phyloP scores from a whole-genome alignment of 1,284 basidiomycete species.

The Ceratobasidium theobromae region DNA sequence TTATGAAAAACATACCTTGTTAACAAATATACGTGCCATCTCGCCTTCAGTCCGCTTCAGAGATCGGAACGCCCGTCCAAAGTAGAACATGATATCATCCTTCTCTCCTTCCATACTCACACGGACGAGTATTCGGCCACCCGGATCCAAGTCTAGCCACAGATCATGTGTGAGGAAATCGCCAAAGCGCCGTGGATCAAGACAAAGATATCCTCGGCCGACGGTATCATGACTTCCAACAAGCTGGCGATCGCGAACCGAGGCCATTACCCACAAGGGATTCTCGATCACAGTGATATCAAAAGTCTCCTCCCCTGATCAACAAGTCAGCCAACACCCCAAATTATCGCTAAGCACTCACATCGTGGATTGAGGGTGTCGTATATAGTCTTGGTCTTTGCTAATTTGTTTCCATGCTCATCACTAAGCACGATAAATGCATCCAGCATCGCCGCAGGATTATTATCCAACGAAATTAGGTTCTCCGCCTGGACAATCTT shows the following conservation, averaged over 20 bases:
- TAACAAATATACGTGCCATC: constrained; percentile 95
- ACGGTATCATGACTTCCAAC: constrained; percentile 90
- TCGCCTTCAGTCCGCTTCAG: constrained; percentile 93
- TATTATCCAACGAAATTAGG: constrained; percentile 70
- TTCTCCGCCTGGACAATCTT: constrained; percentile 91
- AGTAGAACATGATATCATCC: constrained; percentile 97
- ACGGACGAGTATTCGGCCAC: constrained; percentile 82
- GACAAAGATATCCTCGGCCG: constrained; percentile 87
- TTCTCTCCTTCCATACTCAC: constrained; percentile 99
- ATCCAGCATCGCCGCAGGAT: constrained; percentile 71
- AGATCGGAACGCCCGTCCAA: constrained; percentile 92
- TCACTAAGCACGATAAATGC: constrained; percentile 95
- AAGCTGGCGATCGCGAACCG: constrained; percentile 85
- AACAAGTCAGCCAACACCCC: constrained; percentile 6
- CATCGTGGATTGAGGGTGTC: constrained; percentile 88
- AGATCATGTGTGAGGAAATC: constrained; percentile 91
- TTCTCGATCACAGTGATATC: constrained; percentile 86
- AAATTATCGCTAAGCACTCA: constrained; percentile 46
- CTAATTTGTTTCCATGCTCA: constrained; percentile 84
- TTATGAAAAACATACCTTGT: constrained; percentile 68
- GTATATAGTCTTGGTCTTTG: constrained; percentile 95
- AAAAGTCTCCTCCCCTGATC: constrained; percentile 90
- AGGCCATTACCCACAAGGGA: constrained; percentile 93
- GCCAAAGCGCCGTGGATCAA: constrained; percentile 86
- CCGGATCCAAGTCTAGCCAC: constrained; percentile 89